Percentiles rank a stretch among this genome's conserved stretches.
Evolutionary conservation across 768 basidiomycete species (phyloP).

Genomic region (Phaeotremella skinneri): DNA sequence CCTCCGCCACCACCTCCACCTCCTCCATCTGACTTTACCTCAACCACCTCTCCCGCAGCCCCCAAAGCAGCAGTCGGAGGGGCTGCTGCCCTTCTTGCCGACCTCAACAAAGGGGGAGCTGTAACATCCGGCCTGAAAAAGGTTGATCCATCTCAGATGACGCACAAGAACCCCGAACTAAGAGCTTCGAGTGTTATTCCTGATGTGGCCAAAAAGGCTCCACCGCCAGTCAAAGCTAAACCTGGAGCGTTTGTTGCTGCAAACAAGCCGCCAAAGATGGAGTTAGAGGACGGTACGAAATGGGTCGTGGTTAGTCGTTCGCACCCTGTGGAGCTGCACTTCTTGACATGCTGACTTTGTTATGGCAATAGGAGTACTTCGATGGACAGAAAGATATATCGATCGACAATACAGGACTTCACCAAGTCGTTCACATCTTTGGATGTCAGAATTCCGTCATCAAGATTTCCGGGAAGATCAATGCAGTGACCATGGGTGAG

Average conservation of each 20-base stretch:
- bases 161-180: conserved; percentile 93
- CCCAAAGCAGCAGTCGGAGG: conserved; percentile 57
- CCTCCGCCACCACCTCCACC: conserved; percentile 55
- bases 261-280: conserved; percentile 86
- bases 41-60: conserved; percentile 33
- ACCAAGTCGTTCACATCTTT: conserved; percentile 82
- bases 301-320: conserved; percentile 73
- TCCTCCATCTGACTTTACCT: conserved; percentile 41
- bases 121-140: conserved; percentile 89
- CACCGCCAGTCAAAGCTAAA: conserved; percentile 62
- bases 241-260: conserved; percentile 61
- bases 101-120: conserved; percentile 82
- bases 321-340: conserved; percentile 42
- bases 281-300: conserved; percentile 78
- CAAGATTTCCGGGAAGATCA: conserved; percentile 86
- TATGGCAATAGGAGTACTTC: conserved; percentile 71
- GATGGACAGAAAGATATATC: conserved; percentile 69
- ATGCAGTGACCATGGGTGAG: conserved; percentile 84
- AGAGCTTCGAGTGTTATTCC: conserved; percentile 61
- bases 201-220: conserved; percentile 44
- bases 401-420: conserved; percentile 72
- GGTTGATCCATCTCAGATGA: conserved; percentile 95
- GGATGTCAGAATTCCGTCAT: conserved; percentile 83
- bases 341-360: too few relatives aligned
- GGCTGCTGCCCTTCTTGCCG: conserved; percentile 72